phyloP scores from a whole-genome alignment of 2,329 filamentous ascomycete species.

The Fusarium keratoplasticum region DNA sequence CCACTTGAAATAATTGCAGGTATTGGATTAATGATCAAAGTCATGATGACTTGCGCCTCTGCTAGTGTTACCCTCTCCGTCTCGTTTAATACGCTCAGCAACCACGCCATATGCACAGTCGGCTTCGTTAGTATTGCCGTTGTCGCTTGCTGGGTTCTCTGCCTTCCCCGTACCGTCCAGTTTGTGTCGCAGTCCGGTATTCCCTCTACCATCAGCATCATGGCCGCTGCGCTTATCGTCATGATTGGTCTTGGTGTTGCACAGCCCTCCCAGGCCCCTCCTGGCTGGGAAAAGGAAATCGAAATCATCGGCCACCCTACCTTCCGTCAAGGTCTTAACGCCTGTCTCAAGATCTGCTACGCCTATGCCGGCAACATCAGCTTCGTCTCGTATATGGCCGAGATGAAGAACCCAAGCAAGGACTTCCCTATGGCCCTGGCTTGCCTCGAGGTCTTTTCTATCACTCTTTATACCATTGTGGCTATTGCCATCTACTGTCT shows the following conservation, averaged over 20 bases:
- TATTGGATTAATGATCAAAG: conserved; percentile 76
- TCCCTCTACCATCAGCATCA: conserved; percentile 42
- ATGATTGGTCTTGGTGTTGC: conserved; percentile 46
- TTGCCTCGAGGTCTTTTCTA: conserved; percentile 48
- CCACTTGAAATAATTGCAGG: conserved; percentile 47
- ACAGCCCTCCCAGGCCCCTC: conserved; percentile 34
- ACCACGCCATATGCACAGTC: conserved; percentile 71
- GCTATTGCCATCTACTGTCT: conserved; percentile 49
- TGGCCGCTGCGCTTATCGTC: conserved; percentile 44
- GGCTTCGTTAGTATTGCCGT: conserved; percentile 72
- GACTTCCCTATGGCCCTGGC: conserved; percentile 48
- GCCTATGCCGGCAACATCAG: conserved; percentile 47
- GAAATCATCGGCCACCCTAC: conserved; percentile 37
- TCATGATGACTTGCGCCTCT: conserved; percentile 75
- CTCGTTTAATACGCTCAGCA: conserved; percentile 74
- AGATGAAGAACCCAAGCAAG: conserved; percentile 48
- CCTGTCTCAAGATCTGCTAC: conserved; percentile 46
- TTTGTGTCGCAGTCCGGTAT: conserved; percentile 43
- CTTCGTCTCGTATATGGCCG: conserved; percentile 49
- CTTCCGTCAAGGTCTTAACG: conserved; percentile 42
- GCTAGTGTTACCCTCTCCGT: conserved; percentile 74
- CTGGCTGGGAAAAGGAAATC: conserved; percentile 42
- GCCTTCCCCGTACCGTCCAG: conserved; percentile 73
- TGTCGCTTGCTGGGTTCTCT: conserved; percentile 68
- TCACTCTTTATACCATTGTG: conserved; percentile 49